Evolutionary conservation across 306 rosid genomes (phyloP), one percentile per base, ranked within the genome.

Genomic region (Cicer judaicum): DNA sequence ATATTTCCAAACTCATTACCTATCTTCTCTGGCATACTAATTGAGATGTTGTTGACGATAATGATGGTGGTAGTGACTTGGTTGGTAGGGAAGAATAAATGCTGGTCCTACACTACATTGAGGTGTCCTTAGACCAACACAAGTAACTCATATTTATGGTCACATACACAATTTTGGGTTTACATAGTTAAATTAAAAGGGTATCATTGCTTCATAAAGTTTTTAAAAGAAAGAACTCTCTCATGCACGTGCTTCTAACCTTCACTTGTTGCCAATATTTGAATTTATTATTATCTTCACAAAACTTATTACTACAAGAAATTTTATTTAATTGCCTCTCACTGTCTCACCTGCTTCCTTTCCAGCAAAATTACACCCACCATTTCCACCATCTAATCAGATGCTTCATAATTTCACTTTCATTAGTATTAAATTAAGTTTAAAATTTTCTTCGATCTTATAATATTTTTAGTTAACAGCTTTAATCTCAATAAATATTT

Each of bases 11-110:
- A 52, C 21, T 36, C 72, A 6, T 42, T 53, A 29, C 43, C 48
- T 40, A 12, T 75, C 54, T 18, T 12, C 77, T 50, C 69, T 64
- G 68, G 59, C 76, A 24, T 68, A 69, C 38, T 78, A 64, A 50
- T 54, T 70, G 81, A 14, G 52, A 54, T 40, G 40, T 61, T 64
- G 75, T 68, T 72, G 72, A 64, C 8, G 87, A 74, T 12, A 46
- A 47, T 55, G 70, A 70, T 41, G 55, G 52, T 56, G 79, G 83
- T 60, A 49, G 84, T 73, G 53, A 66, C 68, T 34, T 64, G 82
- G 89, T 89, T 83, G 97, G 85, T 91, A 85, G 74, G 86, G 68
- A 75, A 83, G 92, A 91, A 88, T 93, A 87, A 93, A 91, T 93
- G 92, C 87, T 63, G 86, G 85, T 56, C 93, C 93, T 82, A 88